Base-by-base conservation (phyloP, 192 early-diverging fungal genomes). In the Backusella parvicylindrica region DNA sequence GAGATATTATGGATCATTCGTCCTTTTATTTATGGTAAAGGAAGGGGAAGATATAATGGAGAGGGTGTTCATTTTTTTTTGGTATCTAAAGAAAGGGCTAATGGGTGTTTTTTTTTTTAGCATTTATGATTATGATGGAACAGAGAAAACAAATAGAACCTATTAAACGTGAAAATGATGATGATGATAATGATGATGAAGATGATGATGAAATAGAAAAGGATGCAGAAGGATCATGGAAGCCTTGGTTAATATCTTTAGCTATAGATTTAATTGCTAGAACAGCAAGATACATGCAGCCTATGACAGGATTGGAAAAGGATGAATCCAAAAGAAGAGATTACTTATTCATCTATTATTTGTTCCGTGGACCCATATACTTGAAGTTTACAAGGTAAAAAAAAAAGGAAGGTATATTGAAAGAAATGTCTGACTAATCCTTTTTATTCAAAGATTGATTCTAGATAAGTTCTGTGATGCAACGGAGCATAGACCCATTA, bases 1-100 rank as follows among this genome's bases (percentile, higher is more conserved):
- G 75, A 77, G 47, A 49, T 77, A 41, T 33, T 71, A 28, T 77
- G 75, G 75, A 77, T 71, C 3, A 31, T 71, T 26, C 56, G 75
- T 11, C 75, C 75, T n/a, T 49, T 77, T n/a, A 31, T 77, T 47
- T 77, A 77, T 50, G 75, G 75, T 77, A 77, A 64, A 23, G 1
- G 0, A 70, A 9, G n/a, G 68, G n/a, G n/a, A n/a, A n/a, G n/a
- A n/a, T n/a, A n/a, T n/a, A n/a, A n/a, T n/a, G n/a, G n/a, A n/a
- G n/a, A n/a, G n/a, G n/a, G n/a, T n/a, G n/a, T n/a, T n/a, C n/a
- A n/a, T n/a, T n/a, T n/a, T n/a, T n/a, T n/a, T n/a, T n/a, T n/a
- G n/a, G n/a, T 35, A 47, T 18, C 16, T 18, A 47, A 18, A 47
- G 16, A 47, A 47, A 47, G 6, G 6, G 16, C 43, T 47, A 47